These are phyloP conservation scores for Eragrostis nindensis DNA, from an alignment of 176 grass and related monocot species.

Conservation along the genomic window DNA sequence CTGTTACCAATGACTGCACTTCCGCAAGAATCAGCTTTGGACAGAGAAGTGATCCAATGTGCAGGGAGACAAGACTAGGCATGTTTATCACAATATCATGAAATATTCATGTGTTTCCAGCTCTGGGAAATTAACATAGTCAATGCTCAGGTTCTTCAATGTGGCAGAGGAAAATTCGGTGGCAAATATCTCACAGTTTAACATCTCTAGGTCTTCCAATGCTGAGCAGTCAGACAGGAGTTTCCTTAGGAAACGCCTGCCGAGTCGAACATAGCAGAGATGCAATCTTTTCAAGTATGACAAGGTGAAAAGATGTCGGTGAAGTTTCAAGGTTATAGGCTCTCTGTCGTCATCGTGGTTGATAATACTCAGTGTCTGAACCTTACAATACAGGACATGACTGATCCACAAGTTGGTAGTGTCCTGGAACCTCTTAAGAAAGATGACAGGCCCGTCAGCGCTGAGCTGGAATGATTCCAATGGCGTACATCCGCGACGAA, in stretches of 20 bases:
- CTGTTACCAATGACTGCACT: neutral
- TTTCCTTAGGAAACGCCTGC: neutral
- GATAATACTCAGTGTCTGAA: neutral
- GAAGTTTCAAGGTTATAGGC: neutral
- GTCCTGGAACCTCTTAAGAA: neutral
- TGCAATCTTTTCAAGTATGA: constrained; percentile 1
- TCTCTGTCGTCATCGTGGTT: neutral
- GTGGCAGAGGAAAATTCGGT: constrained; percentile 15
- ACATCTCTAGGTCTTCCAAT: neutral
- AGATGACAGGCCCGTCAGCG: neutral
- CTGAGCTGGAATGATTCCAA: neutral
- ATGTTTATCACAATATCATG: constrained; percentile 10
- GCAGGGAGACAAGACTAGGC: neutral
- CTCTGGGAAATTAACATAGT: neutral
- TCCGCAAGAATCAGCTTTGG: constrained; percentile 6
- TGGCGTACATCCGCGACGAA: neutral
- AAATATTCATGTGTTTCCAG: neutral
- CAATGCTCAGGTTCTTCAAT: constrained; percentile 24
- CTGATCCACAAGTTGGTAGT: neutral
- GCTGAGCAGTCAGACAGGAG: neutral
- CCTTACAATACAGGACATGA: neutral
- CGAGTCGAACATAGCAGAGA: constrained; percentile 3
- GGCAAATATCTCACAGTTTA: neutral
- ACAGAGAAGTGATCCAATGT: neutral
- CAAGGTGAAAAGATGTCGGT: neutral